Evolutionary conservation across 495 filamentous ascomycete genomes (phyloP).

Genomic region (Geoglossum glabrum): DNA sequence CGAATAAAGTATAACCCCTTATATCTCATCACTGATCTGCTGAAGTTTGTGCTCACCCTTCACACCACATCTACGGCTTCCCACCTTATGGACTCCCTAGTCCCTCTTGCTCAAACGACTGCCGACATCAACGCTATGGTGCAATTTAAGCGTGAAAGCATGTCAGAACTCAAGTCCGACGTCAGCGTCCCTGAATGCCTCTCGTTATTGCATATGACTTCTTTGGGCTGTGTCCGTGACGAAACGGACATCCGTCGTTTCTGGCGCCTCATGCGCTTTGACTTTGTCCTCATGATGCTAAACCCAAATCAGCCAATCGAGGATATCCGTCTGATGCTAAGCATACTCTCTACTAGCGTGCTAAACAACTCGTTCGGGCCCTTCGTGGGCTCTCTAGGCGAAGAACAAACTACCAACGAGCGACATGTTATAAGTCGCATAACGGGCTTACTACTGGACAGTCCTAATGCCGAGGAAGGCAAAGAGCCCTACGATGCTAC

Average conservation of each 20-base stretch:
- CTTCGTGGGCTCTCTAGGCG: constrained; percentile 28
- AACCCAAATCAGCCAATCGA: constrained; percentile 29
- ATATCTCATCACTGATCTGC: constrained; percentile 34
- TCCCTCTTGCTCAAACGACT: constrained; percentile 33
- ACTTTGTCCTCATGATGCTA: constrained; percentile 45
- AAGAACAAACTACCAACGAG: constrained; percentile 33
- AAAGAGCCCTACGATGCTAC: constrained; percentile 25
- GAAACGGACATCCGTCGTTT: constrained; percentile 26
- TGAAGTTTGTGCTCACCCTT: constrained; percentile 31
- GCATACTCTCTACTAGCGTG: constrained; percentile 38
- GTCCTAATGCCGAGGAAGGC: constrained; percentile 26
- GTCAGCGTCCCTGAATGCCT: constrained; percentile 38
- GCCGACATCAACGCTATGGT: constrained; percentile 37
- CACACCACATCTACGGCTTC: constrained; percentile 25
- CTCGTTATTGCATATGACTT: constrained; percentile 34
- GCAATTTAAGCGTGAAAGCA: constrained; percentile 27
- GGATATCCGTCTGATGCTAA: constrained; percentile 36
- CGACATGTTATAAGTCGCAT: constrained; percentile 38
- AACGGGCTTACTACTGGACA: constrained; percentile 37
- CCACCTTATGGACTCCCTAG: constrained; percentile 28
- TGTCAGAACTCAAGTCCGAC: constrained; percentile 24
- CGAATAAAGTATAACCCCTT: constrained; percentile 28
- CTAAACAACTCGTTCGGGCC: constrained; percentile 37
- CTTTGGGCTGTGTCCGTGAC: constrained; percentile 26
- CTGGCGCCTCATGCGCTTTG: constrained; percentile 39